A percentile compares a stretch with the other conserved stretches of the same genome.
Conservation (phyloP, 768 basidiomycete genomes). For the Rhizopogon salebrosus region DNA sequence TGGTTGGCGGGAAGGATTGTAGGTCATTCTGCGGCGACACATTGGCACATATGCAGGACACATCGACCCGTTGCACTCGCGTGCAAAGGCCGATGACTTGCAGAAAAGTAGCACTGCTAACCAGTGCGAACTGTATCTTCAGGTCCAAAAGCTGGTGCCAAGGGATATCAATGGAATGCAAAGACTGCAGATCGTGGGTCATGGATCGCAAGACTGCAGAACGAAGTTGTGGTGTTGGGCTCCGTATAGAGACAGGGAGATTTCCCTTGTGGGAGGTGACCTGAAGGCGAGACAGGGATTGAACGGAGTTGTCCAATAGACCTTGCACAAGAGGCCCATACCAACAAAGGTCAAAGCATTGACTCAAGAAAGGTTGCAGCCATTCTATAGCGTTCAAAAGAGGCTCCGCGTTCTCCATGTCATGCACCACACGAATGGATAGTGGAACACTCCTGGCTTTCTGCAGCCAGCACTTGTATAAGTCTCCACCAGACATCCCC, state of each 20-base stretch:
- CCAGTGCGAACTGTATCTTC: conserved; percentile 21
- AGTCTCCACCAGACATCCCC: conserved; percentile 8
- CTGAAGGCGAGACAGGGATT: conserved; percentile 15
- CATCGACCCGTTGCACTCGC: conserved; percentile 14
- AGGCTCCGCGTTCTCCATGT: conserved; percentile 10
- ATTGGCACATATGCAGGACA: conserved; percentile 21
- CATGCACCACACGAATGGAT: conserved; percentile 21
- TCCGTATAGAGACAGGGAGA: conserved; percentile 13
- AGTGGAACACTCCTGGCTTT: conserved; percentile 25
- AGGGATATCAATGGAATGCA: conserved; percentile 19
- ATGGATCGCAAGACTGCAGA: conserved; percentile 16
- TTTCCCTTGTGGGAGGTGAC: conserved; percentile 14
- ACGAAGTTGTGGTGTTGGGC: conserved; percentile 12
- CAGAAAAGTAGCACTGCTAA: conserved; percentile 18
- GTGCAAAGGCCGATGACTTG: conserved; percentile 18
- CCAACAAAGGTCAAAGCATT: conserved; percentile 26
- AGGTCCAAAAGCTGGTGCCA: conserved; percentile 22
- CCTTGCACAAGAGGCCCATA: conserved; percentile 21
- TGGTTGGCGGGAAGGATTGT: conserved; percentile 6
- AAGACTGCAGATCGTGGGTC: conserved; percentile 16
- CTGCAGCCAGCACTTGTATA: conserved; percentile 21
- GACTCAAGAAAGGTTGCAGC: conserved; percentile 18
- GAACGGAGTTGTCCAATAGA: conserved; percentile 6
- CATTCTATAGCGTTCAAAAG: conserved; percentile 11
- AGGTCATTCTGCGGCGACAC: conserved; percentile 7